phyloP scores from a whole-genome alignment of 129 eudicot genomes.

The Pseudognaphalium luteoalbum region DNA sequence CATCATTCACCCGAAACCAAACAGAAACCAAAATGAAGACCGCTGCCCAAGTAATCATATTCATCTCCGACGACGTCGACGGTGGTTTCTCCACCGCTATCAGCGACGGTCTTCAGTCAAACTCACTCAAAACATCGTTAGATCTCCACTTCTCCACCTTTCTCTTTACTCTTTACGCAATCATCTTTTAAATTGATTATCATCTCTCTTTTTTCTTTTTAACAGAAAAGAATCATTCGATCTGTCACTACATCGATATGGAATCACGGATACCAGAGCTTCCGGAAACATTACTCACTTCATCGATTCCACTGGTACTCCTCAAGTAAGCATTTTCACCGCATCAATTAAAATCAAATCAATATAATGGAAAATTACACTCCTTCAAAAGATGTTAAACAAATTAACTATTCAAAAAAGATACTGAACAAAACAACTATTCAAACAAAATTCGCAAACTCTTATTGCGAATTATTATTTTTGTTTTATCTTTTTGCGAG shows the following conservation, averaged over 20 bases:
- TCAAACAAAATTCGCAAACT: no score
- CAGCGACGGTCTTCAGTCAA: constrained; percentile 50
- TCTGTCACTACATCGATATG: constrained; percentile 53
- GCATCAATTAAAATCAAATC: not conserved
- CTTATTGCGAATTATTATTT: no score
- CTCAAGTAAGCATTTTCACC: constrained; percentile 40
- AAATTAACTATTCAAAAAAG: no score
- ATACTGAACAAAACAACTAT: no score
- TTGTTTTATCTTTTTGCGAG: no score
- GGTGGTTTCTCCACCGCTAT: constrained; percentile 59
- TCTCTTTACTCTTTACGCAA: not conserved
- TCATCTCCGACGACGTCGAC: constrained; percentile 49
- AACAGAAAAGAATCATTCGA: constrained; percentile 66
- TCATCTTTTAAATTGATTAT: not conserved
- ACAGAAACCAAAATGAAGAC: constrained; percentile 49
- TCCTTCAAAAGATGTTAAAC: no score
- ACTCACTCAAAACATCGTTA: constrained; percentile 46
- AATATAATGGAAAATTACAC: not conserved
- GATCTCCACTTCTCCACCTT: not conserved
- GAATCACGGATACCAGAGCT: constrained; percentile 55
- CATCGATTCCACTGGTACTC: constrained; percentile 46
- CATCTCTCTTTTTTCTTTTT: constrained; percentile 2
- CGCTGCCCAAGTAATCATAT: constrained; percentile 46
- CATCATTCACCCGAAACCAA: not conserved
- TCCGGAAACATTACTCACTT: constrained; percentile 57